A percentile compares a stretch with the other conserved stretches of the same genome.
These are phyloP conservation scores for Ziziphus jujuba DNA, from an alignment of 306 rosid species.

Conservation along the genomic window DNA sequence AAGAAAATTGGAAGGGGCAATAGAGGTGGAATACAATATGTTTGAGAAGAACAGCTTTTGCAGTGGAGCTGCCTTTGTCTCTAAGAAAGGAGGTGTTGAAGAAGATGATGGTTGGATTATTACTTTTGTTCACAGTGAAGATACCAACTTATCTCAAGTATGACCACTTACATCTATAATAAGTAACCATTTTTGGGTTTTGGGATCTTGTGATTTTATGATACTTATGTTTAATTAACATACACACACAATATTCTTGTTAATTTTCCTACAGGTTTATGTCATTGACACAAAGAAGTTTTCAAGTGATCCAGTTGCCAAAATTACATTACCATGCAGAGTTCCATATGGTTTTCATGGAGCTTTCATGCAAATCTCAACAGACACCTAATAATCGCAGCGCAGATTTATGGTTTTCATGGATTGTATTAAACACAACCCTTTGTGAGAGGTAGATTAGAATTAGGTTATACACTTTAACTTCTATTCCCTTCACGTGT, in stretches of 20 bases:
- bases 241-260: background rate
- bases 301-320: conserved; percentile 43
- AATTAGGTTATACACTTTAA: too few species aligned
- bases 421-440: too few species aligned
- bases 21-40: conserved; percentile 58
- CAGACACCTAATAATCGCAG: background rate
- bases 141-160: conserved; percentile 44
- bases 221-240: too few species aligned
- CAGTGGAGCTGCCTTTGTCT: conserved; percentile 64
- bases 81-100: conserved; percentile 37
- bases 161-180: background rate
- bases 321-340: conserved; percentile 50
- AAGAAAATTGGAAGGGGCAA: conserved; percentile 20
- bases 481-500: too few species aligned
- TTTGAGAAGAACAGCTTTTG: conserved; percentile 58
- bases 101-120: conserved; percentile 88
- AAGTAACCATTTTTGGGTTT: background rate
- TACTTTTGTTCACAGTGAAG: conserved; percentile 76
- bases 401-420: background rate
- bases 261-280: conserved; percentile 41
- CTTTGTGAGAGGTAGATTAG: too few species aligned
- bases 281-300: conserved; percentile 54
- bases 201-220: background rate
- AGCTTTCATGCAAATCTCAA: conserved; percentile 43
- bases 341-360: conserved; percentile 87